Evolutionary conservation across 768 basidiomycete species (phyloP).

Genomic region (Mycena amicta): DNA sequence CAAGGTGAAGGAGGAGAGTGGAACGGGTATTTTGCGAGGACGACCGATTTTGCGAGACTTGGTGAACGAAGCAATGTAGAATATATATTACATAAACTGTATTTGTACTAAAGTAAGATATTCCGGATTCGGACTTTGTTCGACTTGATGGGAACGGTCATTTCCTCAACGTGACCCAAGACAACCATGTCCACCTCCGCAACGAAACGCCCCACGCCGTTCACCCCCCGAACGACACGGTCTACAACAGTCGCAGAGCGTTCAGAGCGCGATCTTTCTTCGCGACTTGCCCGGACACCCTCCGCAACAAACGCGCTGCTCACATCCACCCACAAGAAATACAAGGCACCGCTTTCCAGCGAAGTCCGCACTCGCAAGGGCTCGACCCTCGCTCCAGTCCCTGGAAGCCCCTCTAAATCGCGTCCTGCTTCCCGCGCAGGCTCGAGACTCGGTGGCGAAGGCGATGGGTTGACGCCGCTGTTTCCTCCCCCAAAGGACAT

Average conservation of each 20-base stretch:
- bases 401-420: constrained; percentile 27
- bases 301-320: constrained; percentile 16
- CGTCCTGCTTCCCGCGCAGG: constrained; percentile 21
- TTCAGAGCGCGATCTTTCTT: constrained; percentile 17
- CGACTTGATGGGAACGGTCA: too few relatives aligned
- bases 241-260: constrained; percentile 6
- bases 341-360: constrained; percentile 62
- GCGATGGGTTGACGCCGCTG: constrained; percentile 13
- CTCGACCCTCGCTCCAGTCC: constrained; percentile 12
- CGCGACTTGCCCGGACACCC: constrained; percentile 6
- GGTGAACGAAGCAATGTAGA: constrained; percentile 30
- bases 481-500: constrained; percentile 30
- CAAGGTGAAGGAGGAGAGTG: constrained; percentile 32
- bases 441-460: constrained; percentile 16
- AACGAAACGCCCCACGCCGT: constrained; percentile 15
- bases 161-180: too few relatives aligned
- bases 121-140: too few relatives aligned
- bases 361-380: constrained; percentile 35
- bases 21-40: constrained; percentile 46
- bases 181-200: constrained; percentile 13
- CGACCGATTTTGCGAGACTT: constrained; percentile 66
- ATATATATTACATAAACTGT: too few relatives aligned
- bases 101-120: too few relatives aligned
- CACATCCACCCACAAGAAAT: constrained; percentile 60
- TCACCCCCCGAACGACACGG: constrained; percentile 12